Evolutionary conservation across 352 stramenopile genomes (phyloP), one percentile per base, ranked within the genome.

Genomic region (Pythium scleroteichum): DNA sequence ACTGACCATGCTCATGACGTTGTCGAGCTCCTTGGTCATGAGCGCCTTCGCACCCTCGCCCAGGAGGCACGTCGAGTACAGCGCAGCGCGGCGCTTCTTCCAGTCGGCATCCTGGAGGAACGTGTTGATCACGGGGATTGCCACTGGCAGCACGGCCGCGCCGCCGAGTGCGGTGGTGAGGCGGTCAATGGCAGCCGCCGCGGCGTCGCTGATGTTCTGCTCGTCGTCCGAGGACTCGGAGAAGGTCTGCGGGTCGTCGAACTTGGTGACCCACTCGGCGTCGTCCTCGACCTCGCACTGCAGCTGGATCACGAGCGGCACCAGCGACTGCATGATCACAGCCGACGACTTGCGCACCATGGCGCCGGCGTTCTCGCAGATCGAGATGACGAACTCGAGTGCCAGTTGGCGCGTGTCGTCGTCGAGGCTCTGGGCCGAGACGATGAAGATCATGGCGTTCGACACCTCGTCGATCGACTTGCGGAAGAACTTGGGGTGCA

Each of bases 401-500:
- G 81, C 82, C 19, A 95, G 75, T 48, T 92, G 80, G 41, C 86
- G 84, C 14, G 82, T 91, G 49, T 94, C 86, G 12, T 71, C 62
- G 59, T 92, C 84, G 7, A 94, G 60, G 27, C 73, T 64, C 51
- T 88, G 78, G 24, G 79, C 69, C 42, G 79, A 83, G 48, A 74
- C 79, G 57, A 94, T 75, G 52, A 88, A 85, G 68, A 95, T 75
- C 82, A 95, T 94, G 23, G 82, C 86, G 40, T 81, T 80, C 20
- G 73, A 76, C 29, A 92, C 75, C 48, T 87, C 77, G 53, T 90
- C 82, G 52, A 93, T 64, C 47, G 79, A 65, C 48, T 73, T 71
- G 66, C 81, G 78, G 69, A 95, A 92, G 69, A 95, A 92, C 56
- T 85, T 90, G 17, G 86, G 82, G 64, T 95, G 86, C 45, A 87